Evolutionary conservation across 1,284 basidiomycete genomes (phyloP).

Genomic region (Sporisorium graminicola): DNA sequence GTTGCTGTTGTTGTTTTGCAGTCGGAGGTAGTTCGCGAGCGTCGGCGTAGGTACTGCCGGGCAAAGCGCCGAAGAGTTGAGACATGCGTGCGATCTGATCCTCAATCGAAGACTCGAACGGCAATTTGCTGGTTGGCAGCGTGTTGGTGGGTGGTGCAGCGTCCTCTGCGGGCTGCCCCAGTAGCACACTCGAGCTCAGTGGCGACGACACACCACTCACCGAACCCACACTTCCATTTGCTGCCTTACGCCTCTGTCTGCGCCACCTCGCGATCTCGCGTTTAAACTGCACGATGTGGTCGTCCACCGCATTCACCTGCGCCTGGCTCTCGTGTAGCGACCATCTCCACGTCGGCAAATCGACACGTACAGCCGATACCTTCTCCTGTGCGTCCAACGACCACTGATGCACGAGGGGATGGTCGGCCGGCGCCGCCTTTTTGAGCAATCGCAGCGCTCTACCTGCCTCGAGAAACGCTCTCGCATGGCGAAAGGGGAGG

Average conservation of each 20-base stretch:
- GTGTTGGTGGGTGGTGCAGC: not conserved
- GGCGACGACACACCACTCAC: slow-evolving; percentile 11
- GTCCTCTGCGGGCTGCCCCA: not conserved
- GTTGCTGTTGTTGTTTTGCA: not conserved
- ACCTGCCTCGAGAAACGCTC: slow-evolving; percentile 55
- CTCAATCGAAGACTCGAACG: not conserved
- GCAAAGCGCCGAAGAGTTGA: slow-evolving; percentile 34
- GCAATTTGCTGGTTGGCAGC: not conserved
- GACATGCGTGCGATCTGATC: slow-evolving; percentile 37
- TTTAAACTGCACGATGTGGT: slow-evolving; percentile 34
- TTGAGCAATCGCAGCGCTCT: slow-evolving; percentile 54
- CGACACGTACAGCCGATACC: not conserved
- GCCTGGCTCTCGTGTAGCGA: slow-evolving; percentile 7
- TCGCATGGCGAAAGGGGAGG: slow-evolving; percentile 37
- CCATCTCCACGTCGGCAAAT: slow-evolving; percentile 52
- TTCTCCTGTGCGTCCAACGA: slow-evolving; percentile 9
- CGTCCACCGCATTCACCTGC: slow-evolving; percentile 19
- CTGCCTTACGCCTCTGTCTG: slow-evolving; percentile 24
- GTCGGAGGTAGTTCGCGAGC: not conserved
- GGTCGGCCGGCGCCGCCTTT: slow-evolving; percentile 51
- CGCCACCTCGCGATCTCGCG: slow-evolving; percentile 44
- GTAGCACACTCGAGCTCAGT: slow-evolving; percentile 6
- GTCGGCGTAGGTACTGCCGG: slow-evolving; percentile 17
- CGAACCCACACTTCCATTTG: not conserved
- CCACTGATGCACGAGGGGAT: slow-evolving; percentile 52